A percentile compares a stretch with the other conserved stretches of the same genome.
These are phyloP conservation scores for Podospora appendiculata DNA, from an alignment of 495 filamentous ascomycete genomes.

Conservation along the genomic window DNA sequence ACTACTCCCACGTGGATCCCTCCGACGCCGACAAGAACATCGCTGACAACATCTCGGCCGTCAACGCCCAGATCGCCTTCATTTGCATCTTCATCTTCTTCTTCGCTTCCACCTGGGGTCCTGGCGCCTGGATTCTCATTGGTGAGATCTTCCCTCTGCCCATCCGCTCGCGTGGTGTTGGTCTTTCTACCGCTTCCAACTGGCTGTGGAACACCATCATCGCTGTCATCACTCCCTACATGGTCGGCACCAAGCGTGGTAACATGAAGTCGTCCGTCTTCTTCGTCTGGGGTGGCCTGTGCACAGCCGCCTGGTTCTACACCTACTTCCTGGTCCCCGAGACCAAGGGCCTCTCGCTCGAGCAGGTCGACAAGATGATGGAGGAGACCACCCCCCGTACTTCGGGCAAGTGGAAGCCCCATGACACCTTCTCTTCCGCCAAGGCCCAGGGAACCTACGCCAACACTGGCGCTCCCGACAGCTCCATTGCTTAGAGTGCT, in stretches of 20 bases:
- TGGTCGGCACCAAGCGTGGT: slow-evolving; percentile 54
- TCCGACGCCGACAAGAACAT: background rate
- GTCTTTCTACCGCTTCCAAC: slow-evolving; percentile 74
- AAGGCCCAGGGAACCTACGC: slow-evolving; percentile 6
- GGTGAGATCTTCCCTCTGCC: slow-evolving; percentile 82
- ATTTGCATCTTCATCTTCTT: slow-evolving; percentile 80
- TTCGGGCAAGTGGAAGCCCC: slow-evolving; percentile 63
- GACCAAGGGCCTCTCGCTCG: slow-evolving; percentile 81
- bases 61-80: slow-evolving; percentile 62
- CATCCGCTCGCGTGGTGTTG: slow-evolving; percentile 75
- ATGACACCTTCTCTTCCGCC: slow-evolving; percentile 56
- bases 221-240: slow-evolving; percentile 72
- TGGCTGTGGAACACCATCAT: slow-evolving; percentile 83
- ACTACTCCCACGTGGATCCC: background rate
- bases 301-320: slow-evolving; percentile 57
- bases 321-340: slow-evolving; percentile 76
- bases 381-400: slow-evolving; percentile 70
- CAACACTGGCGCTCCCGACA: slow-evolving; percentile 1
- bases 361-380: slow-evolving; percentile 88
- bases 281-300: slow-evolving; percentile 71
- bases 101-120: slow-evolving; percentile 75
- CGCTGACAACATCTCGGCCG: slow-evolving; percentile 45
- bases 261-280: slow-evolving; percentile 69
- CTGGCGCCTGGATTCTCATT: slow-evolving; percentile 72
- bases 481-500: slow-evolving; percentile 5